Percentiles rank a stretch among this genome's conserved stretches.
phyloP scores from a whole-genome alignment of 306 rosid genomes.

The Vigna mungo region DNA sequence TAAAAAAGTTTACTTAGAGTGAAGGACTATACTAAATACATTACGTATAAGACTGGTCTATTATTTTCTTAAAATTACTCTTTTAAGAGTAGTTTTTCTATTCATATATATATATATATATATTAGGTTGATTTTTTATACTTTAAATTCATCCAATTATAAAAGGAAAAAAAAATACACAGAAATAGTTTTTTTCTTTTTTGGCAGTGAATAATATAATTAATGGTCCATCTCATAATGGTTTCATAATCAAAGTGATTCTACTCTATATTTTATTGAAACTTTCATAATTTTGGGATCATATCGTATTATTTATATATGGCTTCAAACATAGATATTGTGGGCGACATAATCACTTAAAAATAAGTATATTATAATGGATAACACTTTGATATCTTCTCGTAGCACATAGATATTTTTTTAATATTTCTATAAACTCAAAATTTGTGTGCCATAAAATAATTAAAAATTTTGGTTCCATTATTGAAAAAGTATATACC shows the following conservation, averaged over 20 bases:
- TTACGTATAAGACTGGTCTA: no score
- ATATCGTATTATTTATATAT: slow-evolving; percentile 3
- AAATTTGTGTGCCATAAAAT: background rate
- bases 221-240: no score
- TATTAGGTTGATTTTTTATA: no score
- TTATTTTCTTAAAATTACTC: no score
- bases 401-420: background rate
- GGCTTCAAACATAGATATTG: slow-evolving; percentile 34
- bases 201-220: no score
- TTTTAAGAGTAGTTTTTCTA: no score
- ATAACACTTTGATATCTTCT: background rate
- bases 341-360: slow-evolving; percentile 16
- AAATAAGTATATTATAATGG: background rate
- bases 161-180: no score
- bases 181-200: no score
- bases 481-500: background rate
- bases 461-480: background rate
- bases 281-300: slow-evolving; percentile 7
- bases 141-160: no score
- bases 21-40: no score
- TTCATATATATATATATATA: no score
- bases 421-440: background rate
- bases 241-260: background rate
- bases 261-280: background rate
- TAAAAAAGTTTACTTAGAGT: no score